Base-by-base conservation (phyloP, 2,329 filamentous ascomycete genomes). In the Raffaelea deltoideospora region DNA sequence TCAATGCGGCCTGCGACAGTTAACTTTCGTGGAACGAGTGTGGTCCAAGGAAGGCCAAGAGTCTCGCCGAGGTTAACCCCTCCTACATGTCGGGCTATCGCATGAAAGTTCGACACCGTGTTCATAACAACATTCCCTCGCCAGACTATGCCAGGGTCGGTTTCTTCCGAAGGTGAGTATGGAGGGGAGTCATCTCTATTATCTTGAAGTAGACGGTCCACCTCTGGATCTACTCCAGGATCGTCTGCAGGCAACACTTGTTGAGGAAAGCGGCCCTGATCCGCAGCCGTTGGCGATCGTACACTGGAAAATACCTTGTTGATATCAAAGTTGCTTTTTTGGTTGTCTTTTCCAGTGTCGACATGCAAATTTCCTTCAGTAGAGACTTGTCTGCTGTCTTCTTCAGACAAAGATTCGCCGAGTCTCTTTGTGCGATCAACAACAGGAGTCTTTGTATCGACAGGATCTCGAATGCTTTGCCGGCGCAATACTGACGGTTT, bases 131-230 rank as follows among this genome's bases (percentile, higher is more conserved):
- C 59, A 33, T 66, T 75, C 13, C 86, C 86, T 37, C 73, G 72
- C 86, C 86, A 94, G 26, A 92, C 64, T 19, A 83, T 65, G 33
- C 76, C 72, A 0, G 80, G 78, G 44, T 88, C 73, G 1, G 70
- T 63, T 42, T 78, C 74, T 43, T 90, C 84, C 3, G 76, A 77
- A 0, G 86, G 84, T 0, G 83, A 87, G 53, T 93, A 93, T 1
- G 81, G 80, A 2, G 82, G 81, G 2, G 82, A 87, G 13, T 80
- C 72, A 33, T 81, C 81, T 21, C 78, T 76, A 38, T 83, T 81
- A 41, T 94, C 85, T 48, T 87, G 39, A 73, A 96, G 70, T 47
- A 98, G 65, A 29, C 85, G 75, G 53, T 98, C 90, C 17, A 98
- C 83, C 41, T 96, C 90, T 3, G 82, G 72, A 54, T 98, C 88